A percentile compares a stretch with the other conserved stretches of the same genome.
Evolutionary conservation across 2,329 filamentous ascomycete species (phyloP).

Genomic region (Domatiomyces globalis): DNA sequence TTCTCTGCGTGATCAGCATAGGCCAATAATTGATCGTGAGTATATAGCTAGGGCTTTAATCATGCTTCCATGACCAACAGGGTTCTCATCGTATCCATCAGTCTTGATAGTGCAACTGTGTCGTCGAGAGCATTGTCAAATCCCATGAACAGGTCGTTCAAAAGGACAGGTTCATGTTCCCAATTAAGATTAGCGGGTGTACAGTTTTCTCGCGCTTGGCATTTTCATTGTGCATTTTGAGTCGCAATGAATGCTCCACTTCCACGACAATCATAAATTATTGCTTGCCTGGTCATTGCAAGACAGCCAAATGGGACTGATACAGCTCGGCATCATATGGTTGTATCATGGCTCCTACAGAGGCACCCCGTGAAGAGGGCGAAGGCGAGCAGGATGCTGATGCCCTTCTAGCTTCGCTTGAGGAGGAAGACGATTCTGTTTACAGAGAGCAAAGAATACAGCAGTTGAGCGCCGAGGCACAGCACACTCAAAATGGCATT

Average conservation of each 20-base stretch:
- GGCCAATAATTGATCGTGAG: no score
- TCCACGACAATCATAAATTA: background rate
- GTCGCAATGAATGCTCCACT: background rate
- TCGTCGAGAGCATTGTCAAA: no score
- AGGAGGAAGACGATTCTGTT: conserved; percentile 37
- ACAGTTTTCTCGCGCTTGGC: no score
- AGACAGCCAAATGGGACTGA: background rate
- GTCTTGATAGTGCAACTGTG: no score
- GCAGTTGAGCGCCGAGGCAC: conserved; percentile 5
- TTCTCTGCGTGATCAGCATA: no score
- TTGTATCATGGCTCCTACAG: background rate
- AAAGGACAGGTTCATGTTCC: no score
- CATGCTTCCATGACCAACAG: no score
- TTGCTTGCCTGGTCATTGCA: background rate
- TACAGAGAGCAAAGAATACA: conserved; percentile 34
- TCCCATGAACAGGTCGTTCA: no score
- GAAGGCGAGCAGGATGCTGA: conserved; percentile 43
- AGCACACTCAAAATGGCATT: conserved; percentile 1
- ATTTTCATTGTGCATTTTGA: no score
- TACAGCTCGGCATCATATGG: background rate
- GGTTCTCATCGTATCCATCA: no score
- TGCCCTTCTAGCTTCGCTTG: conserved; percentile 44
- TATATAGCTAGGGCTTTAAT: no score
- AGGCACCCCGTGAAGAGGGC: background rate
- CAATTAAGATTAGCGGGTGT: no score